Conservation (phyloP, 2,329 filamentous ascomycete species). For the Ophiocordyceps unilateralis region DNA sequence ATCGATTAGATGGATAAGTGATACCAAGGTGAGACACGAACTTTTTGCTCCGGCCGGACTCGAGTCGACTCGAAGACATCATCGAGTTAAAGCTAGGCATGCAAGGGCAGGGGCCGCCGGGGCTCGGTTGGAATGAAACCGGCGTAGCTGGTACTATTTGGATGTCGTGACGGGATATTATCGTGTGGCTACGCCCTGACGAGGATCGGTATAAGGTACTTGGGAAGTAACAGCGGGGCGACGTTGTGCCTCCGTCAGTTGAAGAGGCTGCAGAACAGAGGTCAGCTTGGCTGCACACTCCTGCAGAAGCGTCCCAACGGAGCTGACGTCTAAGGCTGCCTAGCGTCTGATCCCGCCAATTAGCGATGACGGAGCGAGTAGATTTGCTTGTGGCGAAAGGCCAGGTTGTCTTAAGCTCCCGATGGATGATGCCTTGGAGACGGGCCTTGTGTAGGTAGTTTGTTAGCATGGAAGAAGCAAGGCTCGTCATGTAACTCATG, state of each 20-base stretch:
- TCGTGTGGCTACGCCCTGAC: background rate
- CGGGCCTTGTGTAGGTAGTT: background rate
- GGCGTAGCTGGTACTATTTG: background rate
- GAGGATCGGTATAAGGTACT: background rate
- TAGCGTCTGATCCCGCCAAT: background rate
- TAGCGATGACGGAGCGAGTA: background rate
- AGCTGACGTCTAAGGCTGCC: background rate
- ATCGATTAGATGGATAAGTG: background rate
- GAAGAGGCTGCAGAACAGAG: no score
- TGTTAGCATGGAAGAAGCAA: background rate
- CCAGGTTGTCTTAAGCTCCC: background rate
- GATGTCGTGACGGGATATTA: background rate
- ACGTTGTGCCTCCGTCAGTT: no score
- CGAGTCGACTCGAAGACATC: background rate
- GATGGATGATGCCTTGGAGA: background rate
- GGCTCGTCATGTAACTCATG: background rate
- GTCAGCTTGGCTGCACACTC: background rate
- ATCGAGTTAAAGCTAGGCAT: background rate
- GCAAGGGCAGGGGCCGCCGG: background rate
- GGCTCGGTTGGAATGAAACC: background rate
- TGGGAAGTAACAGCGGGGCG: background rate
- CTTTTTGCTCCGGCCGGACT: no score
- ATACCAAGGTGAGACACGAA: background rate
- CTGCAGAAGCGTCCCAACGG: background rate
- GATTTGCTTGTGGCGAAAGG: background rate